Base-by-base conservation (phyloP, 768 basidiomycete species). In the Rhizopogon salebrosus region DNA sequence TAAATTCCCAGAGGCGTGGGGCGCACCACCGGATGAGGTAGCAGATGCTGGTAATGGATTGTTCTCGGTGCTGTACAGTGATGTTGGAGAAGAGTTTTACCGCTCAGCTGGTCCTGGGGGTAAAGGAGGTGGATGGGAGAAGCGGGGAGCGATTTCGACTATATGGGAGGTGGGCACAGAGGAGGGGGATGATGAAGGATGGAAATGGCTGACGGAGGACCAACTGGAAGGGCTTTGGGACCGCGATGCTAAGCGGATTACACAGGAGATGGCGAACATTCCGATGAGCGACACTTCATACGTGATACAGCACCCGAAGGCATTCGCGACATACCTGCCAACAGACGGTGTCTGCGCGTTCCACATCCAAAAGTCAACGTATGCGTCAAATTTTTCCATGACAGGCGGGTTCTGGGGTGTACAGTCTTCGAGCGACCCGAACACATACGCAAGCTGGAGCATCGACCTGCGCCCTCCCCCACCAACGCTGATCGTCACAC, bases 41-140 rank as follows among this genome's bases (percentile, higher is more conserved):
- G 41, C 58, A 2, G 63, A 62, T 3, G 62, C 69, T 1, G 75
- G 74, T 13, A 66, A 75, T 41, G 82, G 67, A 1, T 46, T 54
- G 20, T 78, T 82, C 58, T 82, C 80, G 3, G 64, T 70, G 14
- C 68, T 83, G 20, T 83, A 78, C 65, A 82, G 77, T 56, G 81
- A 82, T 51, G 65, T 83, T 27, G 80, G 81, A 16, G 50, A 54
- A 3, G 54, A 64, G 1, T 79, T 81, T 61, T 84, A 84, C 64
- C 56, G 54, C n/a, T 51, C 56, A 8, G 71, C 74, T 48, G 79
- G 79, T 1, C 72, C 74, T 2, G 63, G 59, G 7, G 56, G 51
- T 5, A 58, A 46, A 34, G 53, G 50, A 7, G 64, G 66, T 10
- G 81, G 82, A 3, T 84, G 82, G 82, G 62, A 71, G n/a, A 60